Conservation (phyloP, 305 asterid genomes). For the Solanum chacoense region DNA sequence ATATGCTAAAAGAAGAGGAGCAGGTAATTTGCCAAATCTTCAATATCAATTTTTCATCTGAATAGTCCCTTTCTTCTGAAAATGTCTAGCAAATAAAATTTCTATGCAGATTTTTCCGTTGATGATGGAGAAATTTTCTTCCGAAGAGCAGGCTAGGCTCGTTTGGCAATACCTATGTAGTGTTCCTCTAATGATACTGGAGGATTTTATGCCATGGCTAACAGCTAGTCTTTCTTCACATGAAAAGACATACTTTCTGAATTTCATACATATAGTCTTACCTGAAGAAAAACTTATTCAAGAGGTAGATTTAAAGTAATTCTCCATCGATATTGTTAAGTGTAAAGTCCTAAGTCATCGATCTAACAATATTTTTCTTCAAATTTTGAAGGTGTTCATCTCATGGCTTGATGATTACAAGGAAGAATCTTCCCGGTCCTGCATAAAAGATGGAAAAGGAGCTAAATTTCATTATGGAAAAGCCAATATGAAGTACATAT, state of each 20-base stretch:
- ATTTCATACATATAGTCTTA: slow-evolving; percentile 40
- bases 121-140: slow-evolving; percentile 44
- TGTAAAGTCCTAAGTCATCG: slow-evolving; percentile 5
- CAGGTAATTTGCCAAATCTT: slow-evolving; percentile 37
- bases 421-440: slow-evolving; percentile 18
- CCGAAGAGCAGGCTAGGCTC: slow-evolving; percentile 61
- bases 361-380: slow-evolving; percentile 17
- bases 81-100: not conserved
- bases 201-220: slow-evolving; percentile 74
- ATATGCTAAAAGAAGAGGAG: slow-evolving; percentile 83
- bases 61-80: not conserved
- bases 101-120: slow-evolving; percentile 65
- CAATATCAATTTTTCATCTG: not conserved
- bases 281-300: slow-evolving; percentile 62
- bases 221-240: slow-evolving; percentile 41
- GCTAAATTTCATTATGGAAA: not conserved
- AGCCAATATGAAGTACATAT: not conserved
- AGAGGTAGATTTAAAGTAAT: slow-evolving; percentile 39
- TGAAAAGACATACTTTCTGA: slow-evolving; percentile 36
- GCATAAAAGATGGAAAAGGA: slow-evolving; percentile 14
- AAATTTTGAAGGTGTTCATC: slow-evolving; percentile 46
- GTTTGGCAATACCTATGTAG: slow-evolving; percentile 79
- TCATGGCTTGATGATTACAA: slow-evolving; percentile 57
- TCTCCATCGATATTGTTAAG: not conserved
- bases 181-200: slow-evolving; percentile 57